Evolutionary conservation across 495 filamentous ascomycete species (phyloP).

Genomic region (Echria macrotheca): DNA sequence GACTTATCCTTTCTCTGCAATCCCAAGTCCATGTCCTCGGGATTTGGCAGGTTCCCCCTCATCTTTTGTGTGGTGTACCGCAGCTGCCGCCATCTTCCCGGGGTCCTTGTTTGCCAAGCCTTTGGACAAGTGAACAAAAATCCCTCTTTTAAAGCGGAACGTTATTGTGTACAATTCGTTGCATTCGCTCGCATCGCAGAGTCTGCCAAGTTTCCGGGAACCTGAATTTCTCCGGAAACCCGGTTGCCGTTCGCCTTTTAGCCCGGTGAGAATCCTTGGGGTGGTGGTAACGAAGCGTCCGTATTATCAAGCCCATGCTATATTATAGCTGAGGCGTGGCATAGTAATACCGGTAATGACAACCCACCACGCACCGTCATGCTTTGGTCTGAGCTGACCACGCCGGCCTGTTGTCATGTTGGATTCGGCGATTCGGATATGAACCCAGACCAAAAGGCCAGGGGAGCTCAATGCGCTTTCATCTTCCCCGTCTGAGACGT

Average conservation of each 20-base stretch:
- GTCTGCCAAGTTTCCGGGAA: conserved; percentile 17
- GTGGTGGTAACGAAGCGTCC: background rate
- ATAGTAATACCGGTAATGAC: conserved; percentile 9
- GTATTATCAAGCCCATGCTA: conserved; percentile 16
- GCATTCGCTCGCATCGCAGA: background rate
- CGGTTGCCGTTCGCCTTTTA: conserved; percentile 16
- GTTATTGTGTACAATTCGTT: background rate
- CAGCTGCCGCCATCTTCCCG: conserved; percentile 10
- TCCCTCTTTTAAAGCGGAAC: background rate
- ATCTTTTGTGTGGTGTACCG: conserved; percentile 10
- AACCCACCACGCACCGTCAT: conserved; percentile 13
- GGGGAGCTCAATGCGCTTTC: too few relatives aligned
- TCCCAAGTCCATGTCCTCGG: conserved; percentile 35
- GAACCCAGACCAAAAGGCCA: too few relatives aligned
- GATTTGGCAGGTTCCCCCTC: conserved; percentile 17
- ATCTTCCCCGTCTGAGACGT: too few relatives aligned
- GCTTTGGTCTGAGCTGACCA: conserved; percentile 10
- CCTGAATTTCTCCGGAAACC: conserved; percentile 15
- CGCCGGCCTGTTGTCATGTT: conserved; percentile 1
- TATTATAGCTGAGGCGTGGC: conserved; percentile 18
- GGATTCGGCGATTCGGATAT: background rate
- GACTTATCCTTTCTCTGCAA: conserved; percentile 22
- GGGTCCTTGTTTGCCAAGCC: conserved; percentile 7
- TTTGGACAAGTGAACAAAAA: background rate
- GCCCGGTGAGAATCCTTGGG: conserved; percentile 1